phyloP scores from a whole-genome alignment of 2,329 filamentous ascomycete species.

The Scedosporium apiospermum region DNA sequence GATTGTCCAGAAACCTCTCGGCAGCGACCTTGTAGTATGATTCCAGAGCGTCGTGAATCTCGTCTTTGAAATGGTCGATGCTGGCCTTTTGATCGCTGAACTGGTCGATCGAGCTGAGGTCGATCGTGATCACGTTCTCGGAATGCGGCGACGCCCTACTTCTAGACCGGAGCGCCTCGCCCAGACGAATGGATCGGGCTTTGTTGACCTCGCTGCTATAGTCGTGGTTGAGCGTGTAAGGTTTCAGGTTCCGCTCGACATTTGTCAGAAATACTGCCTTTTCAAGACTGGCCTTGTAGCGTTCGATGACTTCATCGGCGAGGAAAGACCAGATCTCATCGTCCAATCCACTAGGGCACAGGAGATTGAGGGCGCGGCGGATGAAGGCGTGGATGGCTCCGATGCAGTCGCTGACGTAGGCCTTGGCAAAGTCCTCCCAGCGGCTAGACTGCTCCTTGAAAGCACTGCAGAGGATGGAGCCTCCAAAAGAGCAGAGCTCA shows the following conservation, averaged over 20 bases:
- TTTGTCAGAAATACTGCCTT: constrained; percentile 15
- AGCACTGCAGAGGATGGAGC: constrained; percentile 12
- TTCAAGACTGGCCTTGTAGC: constrained; percentile 15
- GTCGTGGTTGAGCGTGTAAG: constrained; percentile 19
- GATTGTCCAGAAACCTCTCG: constrained; percentile 24
- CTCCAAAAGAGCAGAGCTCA: constrained; percentile 15
- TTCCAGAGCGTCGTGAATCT: constrained; percentile 20
- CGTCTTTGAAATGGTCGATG: constrained; percentile 13
- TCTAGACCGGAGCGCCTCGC: neutral
- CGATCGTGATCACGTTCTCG: neutral
- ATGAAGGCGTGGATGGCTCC: constrained; percentile 20
- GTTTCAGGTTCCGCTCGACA: constrained; percentile 17
- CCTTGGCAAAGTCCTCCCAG: constrained; percentile 17
- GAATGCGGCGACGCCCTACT: neutral
- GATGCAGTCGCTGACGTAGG: constrained; percentile 18
- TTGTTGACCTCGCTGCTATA: neutral
- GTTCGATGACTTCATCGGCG: constrained; percentile 11
- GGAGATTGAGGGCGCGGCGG: constrained; percentile 5
- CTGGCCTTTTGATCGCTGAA: constrained; percentile 3
- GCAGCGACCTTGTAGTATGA: constrained; percentile 23
- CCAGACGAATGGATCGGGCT: neutral
- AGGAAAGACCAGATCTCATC: constrained; percentile 15
- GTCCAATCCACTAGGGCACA: constrained; percentile 13
- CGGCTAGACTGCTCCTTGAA: constrained; percentile 20
- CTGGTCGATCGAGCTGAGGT: neutral